phyloP scores from a whole-genome alignment of 2,329 filamentous ascomycete genomes.

The Fusarium sarcochroum region DNA sequence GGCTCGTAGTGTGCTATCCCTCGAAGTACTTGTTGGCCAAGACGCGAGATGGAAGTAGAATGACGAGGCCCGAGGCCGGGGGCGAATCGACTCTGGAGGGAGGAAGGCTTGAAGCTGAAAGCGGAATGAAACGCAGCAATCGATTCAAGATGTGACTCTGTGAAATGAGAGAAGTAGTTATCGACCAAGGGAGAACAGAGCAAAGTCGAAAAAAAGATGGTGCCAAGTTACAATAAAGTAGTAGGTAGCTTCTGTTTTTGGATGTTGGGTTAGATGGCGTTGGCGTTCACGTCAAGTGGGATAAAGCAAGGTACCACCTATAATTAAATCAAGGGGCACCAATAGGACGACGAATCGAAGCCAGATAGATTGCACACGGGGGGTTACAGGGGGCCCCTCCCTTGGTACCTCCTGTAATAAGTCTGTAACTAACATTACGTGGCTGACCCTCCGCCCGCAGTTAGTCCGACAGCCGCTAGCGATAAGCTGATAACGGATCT shows the following conservation, averaged over 20 bases:
- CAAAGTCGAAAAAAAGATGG: constrained; percentile 19
- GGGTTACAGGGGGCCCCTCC: constrained; percentile 24
- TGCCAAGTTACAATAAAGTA: constrained; percentile 25
- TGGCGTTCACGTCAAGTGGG: constrained; percentile 29
- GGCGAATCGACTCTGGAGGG: not conserved
- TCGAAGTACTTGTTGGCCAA: constrained; percentile 19
- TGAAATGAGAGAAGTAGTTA: not conserved
- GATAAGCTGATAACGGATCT: constrained; percentile 35
- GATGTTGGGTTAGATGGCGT: constrained; percentile 15
- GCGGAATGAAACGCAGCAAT: not conserved
- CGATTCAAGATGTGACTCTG: not conserved
- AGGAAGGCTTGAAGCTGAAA: not conserved
- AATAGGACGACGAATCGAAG: constrained; percentile 30
- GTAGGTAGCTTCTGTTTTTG: constrained; percentile 13
- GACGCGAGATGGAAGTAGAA: constrained; percentile 29
- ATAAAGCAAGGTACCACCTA: constrained; percentile 31
- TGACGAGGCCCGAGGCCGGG: constrained; percentile 16
- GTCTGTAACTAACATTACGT: constrained; percentile 36
- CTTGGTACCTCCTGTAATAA: constrained; percentile 22
- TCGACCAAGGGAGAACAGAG: constrained; percentile 2
- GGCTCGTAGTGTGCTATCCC: constrained; percentile 23
- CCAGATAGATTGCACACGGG: constrained; percentile 38
- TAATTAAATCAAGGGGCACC: constrained; percentile 44
- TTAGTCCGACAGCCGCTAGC: constrained; percentile 29
- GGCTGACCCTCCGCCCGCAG: constrained; percentile 21